Conservation (phyloP, 345 rosid genomes). For the Populus alba region DNA sequence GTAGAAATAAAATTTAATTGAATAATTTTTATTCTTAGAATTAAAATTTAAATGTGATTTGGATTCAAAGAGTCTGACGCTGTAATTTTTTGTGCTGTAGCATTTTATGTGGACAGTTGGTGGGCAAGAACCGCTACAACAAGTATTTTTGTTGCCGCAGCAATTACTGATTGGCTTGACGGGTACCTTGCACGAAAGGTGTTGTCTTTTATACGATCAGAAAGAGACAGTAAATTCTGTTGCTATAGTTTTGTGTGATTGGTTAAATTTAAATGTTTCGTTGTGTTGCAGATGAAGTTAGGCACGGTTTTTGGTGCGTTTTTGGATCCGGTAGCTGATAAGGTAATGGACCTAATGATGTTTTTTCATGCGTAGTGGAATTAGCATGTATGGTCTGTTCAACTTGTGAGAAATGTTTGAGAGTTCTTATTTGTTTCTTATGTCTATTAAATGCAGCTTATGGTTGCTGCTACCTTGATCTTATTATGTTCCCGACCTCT, state of each 20-base stretch:
- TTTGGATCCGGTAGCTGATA: slow-evolving; percentile 98
- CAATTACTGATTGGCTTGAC: slow-evolving; percentile 98
- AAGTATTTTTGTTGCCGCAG: slow-evolving; percentile 86
- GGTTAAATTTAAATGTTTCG: background rate
- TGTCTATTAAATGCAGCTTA: slow-evolving; percentile 56
- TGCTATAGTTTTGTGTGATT: background rate
- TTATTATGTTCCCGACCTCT: slow-evolving; percentile 78
- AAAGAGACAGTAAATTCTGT: background rate
- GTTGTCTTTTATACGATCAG: background rate
- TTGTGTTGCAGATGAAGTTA: slow-evolving; percentile 67
- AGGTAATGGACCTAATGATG: slow-evolving; percentile 39
- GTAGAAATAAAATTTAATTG: background rate
- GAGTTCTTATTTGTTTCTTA: slow-evolving; percentile 6
- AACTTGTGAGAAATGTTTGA: background rate
- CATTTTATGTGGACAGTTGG: slow-evolving; percentile 84
- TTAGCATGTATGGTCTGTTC: background rate
- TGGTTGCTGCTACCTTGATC: slow-evolving; percentile 95
- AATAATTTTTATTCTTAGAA: background rate
- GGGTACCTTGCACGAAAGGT: slow-evolving; percentile 98
- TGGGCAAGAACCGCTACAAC: slow-evolving; percentile 94
- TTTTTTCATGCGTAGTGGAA: background rate
- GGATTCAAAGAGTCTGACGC: background rate
- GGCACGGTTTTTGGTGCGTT: slow-evolving; percentile 95
- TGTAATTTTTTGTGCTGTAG: slow-evolving; percentile 34
- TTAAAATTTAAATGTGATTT: background rate